phyloP scores from a whole-genome alignment of 1,284 basidiomycete species.

The Fomitopsis palustris region DNA sequence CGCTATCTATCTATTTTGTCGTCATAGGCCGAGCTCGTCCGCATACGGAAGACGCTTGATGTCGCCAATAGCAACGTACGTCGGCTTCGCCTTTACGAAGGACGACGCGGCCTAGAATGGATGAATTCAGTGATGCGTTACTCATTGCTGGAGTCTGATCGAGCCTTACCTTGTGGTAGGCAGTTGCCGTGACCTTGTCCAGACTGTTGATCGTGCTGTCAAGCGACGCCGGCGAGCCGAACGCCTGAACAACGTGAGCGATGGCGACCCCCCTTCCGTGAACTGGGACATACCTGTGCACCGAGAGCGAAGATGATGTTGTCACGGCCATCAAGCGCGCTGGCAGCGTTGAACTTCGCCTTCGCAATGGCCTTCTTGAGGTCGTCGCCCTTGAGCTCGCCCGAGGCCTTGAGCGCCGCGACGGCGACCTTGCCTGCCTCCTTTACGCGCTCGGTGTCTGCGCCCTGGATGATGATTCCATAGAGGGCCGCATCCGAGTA shows the following conservation, averaged over 20 bases:
- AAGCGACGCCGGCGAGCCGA: conserved; percentile 52
- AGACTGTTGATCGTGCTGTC: conserved; percentile 54
- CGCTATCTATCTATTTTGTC: conserved; percentile 20
- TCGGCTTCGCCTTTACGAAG: conserved; percentile 73
- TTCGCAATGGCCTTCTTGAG: conserved; percentile 81
- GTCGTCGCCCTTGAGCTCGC: conserved; percentile 62
- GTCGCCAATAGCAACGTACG: conserved; percentile 84
- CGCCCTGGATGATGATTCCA: conserved; percentile 72
- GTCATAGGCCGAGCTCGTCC: conserved; percentile 76
- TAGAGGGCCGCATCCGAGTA: conserved; percentile 91
- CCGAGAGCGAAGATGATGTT: conserved; percentile 64
- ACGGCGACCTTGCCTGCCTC: conserved; percentile 65
- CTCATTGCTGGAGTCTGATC: too few species aligned
- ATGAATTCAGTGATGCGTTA: neutral
- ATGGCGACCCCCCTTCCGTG: neutral
- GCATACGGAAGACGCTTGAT: conserved; percentile 73
- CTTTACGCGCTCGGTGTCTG: conserved; percentile 55
- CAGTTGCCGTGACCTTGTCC: conserved; percentile 56
- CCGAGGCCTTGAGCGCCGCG: conserved; percentile 60
- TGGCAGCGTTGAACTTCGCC: conserved; percentile 82
- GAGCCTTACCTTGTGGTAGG: conserved; percentile 72
- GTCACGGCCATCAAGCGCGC: conserved; percentile 64
- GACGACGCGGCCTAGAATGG: conserved; percentile 21
- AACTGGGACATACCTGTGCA: conserved; percentile 44
- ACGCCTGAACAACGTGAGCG: conserved; percentile 40